A percentile compares a stretch with the other conserved stretches of the same genome.
phyloP scores from a whole-genome alignment of 2,329 filamentous ascomycete genomes.

The Pseudogymnoascus sp. region DNA sequence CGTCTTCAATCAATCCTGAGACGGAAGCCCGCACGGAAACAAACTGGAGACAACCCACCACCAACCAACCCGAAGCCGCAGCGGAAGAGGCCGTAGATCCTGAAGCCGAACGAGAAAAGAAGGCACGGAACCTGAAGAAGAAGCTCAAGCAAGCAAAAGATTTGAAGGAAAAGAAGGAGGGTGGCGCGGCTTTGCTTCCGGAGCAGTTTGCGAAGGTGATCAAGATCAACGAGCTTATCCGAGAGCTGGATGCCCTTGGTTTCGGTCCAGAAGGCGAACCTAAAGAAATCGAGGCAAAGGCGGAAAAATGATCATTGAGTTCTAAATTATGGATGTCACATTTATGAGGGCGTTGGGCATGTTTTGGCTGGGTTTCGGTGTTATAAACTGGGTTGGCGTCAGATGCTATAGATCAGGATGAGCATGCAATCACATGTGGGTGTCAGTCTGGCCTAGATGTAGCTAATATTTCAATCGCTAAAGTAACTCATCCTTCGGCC shows the following conservation, averaged over 20 bases:
- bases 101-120: conserved; percentile 80
- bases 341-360: conserved; percentile 5
- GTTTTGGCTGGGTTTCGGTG: neutral
- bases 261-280: conserved; percentile 72
- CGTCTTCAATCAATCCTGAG: conserved; percentile 29
- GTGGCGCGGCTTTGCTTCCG: conserved; percentile 71
- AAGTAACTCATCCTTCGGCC: conserved; percentile 4
- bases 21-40: conserved; percentile 26
- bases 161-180: conserved; percentile 82
- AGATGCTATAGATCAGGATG: neutral
- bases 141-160: conserved; percentile 92
- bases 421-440: neutral
- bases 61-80: conserved; percentile 20
- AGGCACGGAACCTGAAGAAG: conserved; percentile 83
- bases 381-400: neutral
- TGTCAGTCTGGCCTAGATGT: neutral
- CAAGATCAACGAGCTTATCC: conserved; percentile 87
- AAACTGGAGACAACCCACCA: conserved; percentile 12
- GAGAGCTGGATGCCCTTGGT: conserved; percentile 76
- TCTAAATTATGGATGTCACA: neutral
- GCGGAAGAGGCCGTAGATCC: conserved; percentile 47
- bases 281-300: conserved; percentile 27
- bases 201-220: conserved; percentile 98
- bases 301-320: neutral
- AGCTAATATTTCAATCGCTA: neutral